Percentiles rank a stretch among this genome's conserved stretches.
Evolutionary conservation across 1,284 basidiomycete genomes (phyloP).

Genomic region (Austroboletus rostrupii): DNA sequence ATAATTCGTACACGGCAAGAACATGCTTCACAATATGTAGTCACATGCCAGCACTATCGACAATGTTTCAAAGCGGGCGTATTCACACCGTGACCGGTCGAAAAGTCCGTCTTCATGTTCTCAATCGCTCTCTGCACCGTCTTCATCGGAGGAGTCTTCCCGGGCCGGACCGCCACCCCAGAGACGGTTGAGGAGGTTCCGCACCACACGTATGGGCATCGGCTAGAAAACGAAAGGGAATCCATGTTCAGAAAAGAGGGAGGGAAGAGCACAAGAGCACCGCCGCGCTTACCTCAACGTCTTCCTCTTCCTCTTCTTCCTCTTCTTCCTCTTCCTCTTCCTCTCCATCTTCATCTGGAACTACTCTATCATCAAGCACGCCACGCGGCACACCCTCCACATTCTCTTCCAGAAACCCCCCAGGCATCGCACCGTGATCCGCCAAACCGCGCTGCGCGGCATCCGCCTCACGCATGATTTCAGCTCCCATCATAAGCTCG

Average conservation of each 20-base stretch:
- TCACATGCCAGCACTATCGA: too few species aligned
- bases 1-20: too few species aligned
- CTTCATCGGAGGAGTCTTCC: conserved; percentile 35
- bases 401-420: conserved; percentile 23
- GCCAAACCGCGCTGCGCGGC: conserved; percentile 39
- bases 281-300: conserved; percentile 43
- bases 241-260: background rate
- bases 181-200: conserved; percentile 57
- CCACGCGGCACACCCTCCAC: conserved; percentile 6
- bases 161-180: conserved; percentile 46
- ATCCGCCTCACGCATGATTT: conserved; percentile 30
- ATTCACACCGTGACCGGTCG: too few species aligned
- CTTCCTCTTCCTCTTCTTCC: conserved; percentile 34
- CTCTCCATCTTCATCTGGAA: conserved; percentile 25
- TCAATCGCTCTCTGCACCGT: conserved; percentile 6
- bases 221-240: conserved; percentile 36
- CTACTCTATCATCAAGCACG: conserved; percentile 34
- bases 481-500: conserved; percentile 50
- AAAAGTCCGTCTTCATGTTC: too few species aligned
- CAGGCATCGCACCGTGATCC: conserved; percentile 36
- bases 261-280: background rate
- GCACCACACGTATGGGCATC: conserved; percentile 55
- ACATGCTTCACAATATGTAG: too few species aligned
- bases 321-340: conserved; percentile 40
- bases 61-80: too few species aligned